Percentiles rank a stretch among this genome's conserved stretches.
phyloP scores from a whole-genome alignment of 2,329 filamentous ascomycete genomes.

The Endoconidiophora laricicola region DNA sequence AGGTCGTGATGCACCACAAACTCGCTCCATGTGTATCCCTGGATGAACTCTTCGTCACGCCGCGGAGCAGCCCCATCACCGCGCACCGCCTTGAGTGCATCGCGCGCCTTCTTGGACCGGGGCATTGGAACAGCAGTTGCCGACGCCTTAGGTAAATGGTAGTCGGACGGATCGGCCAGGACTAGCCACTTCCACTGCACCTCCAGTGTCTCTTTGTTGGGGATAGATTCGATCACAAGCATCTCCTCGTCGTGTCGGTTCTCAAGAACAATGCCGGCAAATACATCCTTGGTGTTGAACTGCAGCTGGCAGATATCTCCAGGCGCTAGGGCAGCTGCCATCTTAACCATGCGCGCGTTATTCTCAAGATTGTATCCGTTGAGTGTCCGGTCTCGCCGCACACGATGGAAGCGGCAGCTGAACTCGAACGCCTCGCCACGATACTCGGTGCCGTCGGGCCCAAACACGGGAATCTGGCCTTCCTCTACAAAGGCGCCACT shows the following conservation, averaged over 20 bases:
- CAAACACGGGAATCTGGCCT: conserved; percentile 70
- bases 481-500: conserved; percentile 86
- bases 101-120: conserved; percentile 42
- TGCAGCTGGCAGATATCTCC: conserved; percentile 80
- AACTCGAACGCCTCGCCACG: conserved; percentile 85
- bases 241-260: conserved; percentile 62
- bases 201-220: conserved; percentile 61
- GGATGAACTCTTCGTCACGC: conserved; percentile 49
- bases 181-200: conserved; percentile 74
- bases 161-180: conserved; percentile 54
- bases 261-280: conserved; percentile 74
- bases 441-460: conserved; percentile 82
- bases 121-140: conserved; percentile 54
- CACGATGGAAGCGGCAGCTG: conserved; percentile 83
- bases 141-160: conserved; percentile 57
- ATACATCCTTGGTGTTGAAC: conserved; percentile 68
- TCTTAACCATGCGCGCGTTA: conserved; percentile 49
- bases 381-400: conserved; percentile 65
- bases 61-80: conserved; percentile 44
- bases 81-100: conserved; percentile 44
- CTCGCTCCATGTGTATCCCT: conserved; percentile 60
- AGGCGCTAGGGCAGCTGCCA: conserved; percentile 48
- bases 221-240: conserved; percentile 66
- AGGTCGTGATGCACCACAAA: conserved; percentile 46
- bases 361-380: conserved; percentile 53